Evolutionary conservation across 352 stramenopile species (phyloP).

Genomic region (Phytopythium oedochilum): DNA sequence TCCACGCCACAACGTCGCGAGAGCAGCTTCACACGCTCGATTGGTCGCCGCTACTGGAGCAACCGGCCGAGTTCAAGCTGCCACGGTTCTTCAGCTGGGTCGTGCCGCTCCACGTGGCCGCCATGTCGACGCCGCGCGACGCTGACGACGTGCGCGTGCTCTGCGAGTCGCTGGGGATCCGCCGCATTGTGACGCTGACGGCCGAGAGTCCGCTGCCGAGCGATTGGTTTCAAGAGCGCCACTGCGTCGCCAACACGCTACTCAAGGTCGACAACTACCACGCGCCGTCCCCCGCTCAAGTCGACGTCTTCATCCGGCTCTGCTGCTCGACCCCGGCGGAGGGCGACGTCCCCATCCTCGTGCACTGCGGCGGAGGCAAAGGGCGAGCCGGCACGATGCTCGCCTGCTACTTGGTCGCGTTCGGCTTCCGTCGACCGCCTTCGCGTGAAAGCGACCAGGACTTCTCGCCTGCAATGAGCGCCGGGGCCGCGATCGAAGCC

Average conservation of each 20-base stretch:
- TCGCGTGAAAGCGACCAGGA: conserved; percentile 3
- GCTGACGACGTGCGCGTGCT: conserved; percentile 25
- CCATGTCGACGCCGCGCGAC: conserved; percentile 35
- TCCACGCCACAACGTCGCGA: background rate
- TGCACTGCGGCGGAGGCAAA: conserved; percentile 66
- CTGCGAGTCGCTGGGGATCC: conserved; percentile 19
- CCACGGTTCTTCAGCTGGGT: conserved; percentile 47
- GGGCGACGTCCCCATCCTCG: conserved; percentile 26
- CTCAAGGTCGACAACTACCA: conserved; percentile 54
- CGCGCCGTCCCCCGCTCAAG: conserved; percentile 43
- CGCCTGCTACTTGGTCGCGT: conserved; percentile 60
- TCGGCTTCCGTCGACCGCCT: conserved; percentile 37
- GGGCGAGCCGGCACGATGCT: conserved; percentile 58
- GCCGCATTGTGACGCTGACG: conserved; percentile 34
- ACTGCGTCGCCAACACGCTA: conserved; percentile 31
- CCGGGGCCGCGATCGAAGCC: conserved; percentile 30
- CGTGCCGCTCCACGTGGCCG: conserved; percentile 32
- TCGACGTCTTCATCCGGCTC: conserved; percentile 50
- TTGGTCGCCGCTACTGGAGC: background rate
- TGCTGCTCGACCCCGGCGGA: conserved; percentile 14
- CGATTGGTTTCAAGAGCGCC: conserved; percentile 21
- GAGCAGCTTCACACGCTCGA: conserved; percentile 8
- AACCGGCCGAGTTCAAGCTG: conserved; percentile 5
- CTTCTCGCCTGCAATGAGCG: conserved; percentile 42
- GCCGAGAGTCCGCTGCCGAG: conserved; percentile 26